Conservation (phyloP, 2,329 filamentous ascomycete genomes). For the Amylocarpus encephaloides region DNA sequence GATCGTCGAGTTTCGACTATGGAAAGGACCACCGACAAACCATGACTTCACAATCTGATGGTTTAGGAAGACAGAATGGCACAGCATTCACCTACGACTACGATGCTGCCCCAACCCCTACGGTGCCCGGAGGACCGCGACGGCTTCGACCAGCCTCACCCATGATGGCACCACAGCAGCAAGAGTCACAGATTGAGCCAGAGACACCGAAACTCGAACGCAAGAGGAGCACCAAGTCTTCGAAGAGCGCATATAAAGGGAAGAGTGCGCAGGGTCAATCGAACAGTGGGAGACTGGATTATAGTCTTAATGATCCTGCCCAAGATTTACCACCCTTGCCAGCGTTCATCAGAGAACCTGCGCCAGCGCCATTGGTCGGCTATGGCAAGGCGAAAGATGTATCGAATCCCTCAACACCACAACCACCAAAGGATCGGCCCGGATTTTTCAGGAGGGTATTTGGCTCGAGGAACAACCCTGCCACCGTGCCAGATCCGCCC, state of each 20-base stretch:
- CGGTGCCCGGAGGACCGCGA: slow-evolving; percentile 73
- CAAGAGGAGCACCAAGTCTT: slow-evolving; percentile 53
- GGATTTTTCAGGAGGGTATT: slow-evolving; percentile 95
- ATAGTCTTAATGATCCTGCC: slow-evolving; percentile 29
- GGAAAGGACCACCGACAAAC: slow-evolving; percentile 37
- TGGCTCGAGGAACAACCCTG: slow-evolving; percentile 48
- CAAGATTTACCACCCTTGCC: slow-evolving; percentile 29
- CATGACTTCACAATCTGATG: slow-evolving; percentile 27
- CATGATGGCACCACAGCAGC: slow-evolving; percentile 26
- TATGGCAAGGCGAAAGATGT: slow-evolving; percentile 41
- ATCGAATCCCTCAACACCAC: slow-evolving; percentile 34
- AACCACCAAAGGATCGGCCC: slow-evolving; percentile 58
- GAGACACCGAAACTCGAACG: slow-evolving; percentile 41
- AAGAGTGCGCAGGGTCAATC: slow-evolving; percentile 36
- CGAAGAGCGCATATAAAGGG: slow-evolving; percentile 33
- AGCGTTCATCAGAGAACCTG: slow-evolving; percentile 40
- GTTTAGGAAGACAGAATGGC: slow-evolving; percentile 26
- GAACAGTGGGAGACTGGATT: slow-evolving; percentile 29
- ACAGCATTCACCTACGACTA: slow-evolving; percentile 43
- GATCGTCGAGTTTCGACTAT: slow-evolving; percentile 72
- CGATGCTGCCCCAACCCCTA: slow-evolving; percentile 82
- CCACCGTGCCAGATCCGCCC: slow-evolving; percentile 27
- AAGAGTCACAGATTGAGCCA: slow-evolving; percentile 13
- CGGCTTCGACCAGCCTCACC: slow-evolving; percentile 38
- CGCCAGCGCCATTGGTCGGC: slow-evolving; percentile 47